phyloP scores from a whole-genome alignment of 805 yeast genomes.

The Candida coleopterorum region DNA sequence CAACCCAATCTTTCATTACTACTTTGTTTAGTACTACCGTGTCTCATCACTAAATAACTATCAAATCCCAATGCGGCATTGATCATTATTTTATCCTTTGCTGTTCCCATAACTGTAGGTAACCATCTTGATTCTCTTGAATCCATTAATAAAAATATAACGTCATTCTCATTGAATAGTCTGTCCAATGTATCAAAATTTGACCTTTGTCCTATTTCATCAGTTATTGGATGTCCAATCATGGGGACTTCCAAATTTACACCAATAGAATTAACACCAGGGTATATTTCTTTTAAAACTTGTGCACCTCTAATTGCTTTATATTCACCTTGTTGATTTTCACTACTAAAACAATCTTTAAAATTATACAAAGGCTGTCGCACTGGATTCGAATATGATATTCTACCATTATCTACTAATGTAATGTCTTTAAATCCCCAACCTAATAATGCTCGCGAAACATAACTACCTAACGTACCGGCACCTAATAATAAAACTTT shows the following conservation, averaged over 20 bases:
- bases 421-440: conserved; percentile 92
- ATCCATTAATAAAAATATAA: conserved; percentile 78
- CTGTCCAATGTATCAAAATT: conserved; percentile 51
- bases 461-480: conserved; percentile 93
- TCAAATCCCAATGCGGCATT: conserved; percentile 97
- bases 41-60: conserved; percentile 89
- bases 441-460: conserved; percentile 78
- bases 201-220: conserved; percentile 42
- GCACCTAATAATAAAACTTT: conserved; percentile 84
- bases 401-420: conserved; percentile 83
- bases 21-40: conserved; percentile 48
- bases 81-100: conserved; percentile 65
- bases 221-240: conserved; percentile 85
- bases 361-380: conserved; percentile 84
- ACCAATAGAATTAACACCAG: conserved; percentile 67
- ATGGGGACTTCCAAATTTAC: conserved; percentile 76
- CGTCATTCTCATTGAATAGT: conserved; percentile 68
- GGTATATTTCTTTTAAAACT: conserved; percentile 68
- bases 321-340: conserved; percentile 53
- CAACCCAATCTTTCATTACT: conserved; percentile 63
- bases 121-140: conserved; percentile 96
- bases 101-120: conserved; percentile 80
- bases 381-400: conserved; percentile 92
- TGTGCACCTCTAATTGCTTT: conserved; percentile 80
- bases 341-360: conserved; percentile 68